phyloP scores from a whole-genome alignment of 2,329 filamentous ascomycete species.

The Fusarium scirpi region DNA sequence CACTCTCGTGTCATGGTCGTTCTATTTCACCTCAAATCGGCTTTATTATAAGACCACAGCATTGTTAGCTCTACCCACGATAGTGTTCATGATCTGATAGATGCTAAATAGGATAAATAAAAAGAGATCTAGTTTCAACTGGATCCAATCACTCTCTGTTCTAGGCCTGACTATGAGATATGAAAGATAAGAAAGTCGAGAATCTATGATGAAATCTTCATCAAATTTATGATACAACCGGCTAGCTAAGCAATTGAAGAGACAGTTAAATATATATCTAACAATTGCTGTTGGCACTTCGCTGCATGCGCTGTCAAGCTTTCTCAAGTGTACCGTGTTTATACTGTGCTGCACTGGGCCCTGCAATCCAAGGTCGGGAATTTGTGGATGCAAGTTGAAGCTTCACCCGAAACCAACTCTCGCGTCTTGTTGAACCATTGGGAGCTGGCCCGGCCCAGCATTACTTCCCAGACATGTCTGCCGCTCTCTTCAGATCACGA shows the following conservation, averaged over 20 bases:
- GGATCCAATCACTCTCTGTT: background rate
- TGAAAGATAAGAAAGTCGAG: too few species aligned
- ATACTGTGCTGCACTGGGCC: conserved; percentile 42
- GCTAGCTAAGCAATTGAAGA: accelerated
- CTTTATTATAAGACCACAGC: background rate
- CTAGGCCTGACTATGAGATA: background rate
- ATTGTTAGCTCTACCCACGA: background rate
- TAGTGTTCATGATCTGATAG: background rate
- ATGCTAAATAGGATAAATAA: background rate
- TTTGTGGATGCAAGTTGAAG: conserved; percentile 43
- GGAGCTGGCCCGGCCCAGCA: conserved; percentile 48
- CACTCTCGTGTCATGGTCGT: background rate
- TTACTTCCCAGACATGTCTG: conserved; percentile 45
- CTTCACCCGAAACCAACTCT: conserved; percentile 45
- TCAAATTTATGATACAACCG: background rate
- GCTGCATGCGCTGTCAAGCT: background rate
- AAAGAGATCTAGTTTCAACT: background rate
- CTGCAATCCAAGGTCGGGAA: conserved; percentile 39
- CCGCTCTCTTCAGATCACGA: conserved; percentile 45
- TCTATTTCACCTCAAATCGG: background rate
- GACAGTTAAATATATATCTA: background rate
- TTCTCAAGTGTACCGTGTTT: conserved; percentile 23
- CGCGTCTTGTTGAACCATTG: conserved; percentile 46
- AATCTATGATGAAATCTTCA: background rate
- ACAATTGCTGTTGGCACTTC: background rate